A percentile compares a stretch with the other conserved stretches of the same genome.
Evolutionary conservation across 768 basidiomycete species (phyloP).

Genomic region (Lactarius tabidus): DNA sequence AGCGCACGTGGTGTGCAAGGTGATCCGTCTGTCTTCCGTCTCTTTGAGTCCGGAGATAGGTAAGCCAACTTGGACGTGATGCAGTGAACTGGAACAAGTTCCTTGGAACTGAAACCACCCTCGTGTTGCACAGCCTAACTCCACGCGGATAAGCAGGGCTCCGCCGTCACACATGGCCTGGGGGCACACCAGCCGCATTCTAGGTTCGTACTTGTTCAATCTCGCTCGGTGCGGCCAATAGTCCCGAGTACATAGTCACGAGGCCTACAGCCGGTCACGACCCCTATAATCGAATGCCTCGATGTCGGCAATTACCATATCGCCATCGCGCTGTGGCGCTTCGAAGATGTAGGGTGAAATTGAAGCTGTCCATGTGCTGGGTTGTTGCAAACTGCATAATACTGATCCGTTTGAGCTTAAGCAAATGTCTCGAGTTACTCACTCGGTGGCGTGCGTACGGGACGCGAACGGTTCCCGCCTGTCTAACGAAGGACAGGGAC

Average conservation of each 20-base stretch:
- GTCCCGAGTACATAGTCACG: background rate
- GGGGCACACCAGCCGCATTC: background rate
- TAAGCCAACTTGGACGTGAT: slow-evolving; percentile 6
- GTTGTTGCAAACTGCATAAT: background rate
- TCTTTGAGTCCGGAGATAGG: background rate
- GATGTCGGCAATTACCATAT: slow-evolving; percentile 9
- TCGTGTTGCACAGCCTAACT: background rate
- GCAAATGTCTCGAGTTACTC: background rate
- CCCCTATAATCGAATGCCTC: background rate
- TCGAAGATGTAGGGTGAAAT: background rate
- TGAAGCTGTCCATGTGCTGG: background rate
- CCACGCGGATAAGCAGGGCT: background rate
- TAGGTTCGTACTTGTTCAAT: background rate
- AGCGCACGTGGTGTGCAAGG: background rate
- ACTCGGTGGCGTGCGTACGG: background rate
- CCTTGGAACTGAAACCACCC: background rate
- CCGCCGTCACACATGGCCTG: background rate
- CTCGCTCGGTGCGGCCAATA: background rate
- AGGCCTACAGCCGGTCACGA: slow-evolving; percentile 1
- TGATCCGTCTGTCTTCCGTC: background rate
- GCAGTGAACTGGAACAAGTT: background rate
- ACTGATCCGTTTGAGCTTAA: background rate
- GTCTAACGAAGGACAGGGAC: background rate
- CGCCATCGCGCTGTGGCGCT: background rate
- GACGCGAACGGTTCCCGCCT: slow-evolving; percentile 1